Evolutionary conservation across 305 asterid species (phyloP), one percentile per base, ranked within the genome.

Genomic region (Fraxinus dipetala): DNA sequence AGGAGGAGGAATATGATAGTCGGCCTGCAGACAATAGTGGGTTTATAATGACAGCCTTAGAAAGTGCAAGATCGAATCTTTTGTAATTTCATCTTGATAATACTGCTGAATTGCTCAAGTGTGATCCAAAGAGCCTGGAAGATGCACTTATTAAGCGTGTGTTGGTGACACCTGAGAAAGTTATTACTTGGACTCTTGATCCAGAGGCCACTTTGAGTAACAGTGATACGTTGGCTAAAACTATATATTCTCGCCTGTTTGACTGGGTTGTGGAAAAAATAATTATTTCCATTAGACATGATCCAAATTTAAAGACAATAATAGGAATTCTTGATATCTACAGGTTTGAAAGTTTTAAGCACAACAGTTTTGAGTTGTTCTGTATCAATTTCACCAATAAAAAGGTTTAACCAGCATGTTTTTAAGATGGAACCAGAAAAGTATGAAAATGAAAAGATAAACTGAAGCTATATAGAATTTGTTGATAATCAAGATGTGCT

Each of bases 361-460:
- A 84, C 77, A 96, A 82, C 87, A 96, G 98, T 88, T 96, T 96
- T 88, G 99, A 96, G 95, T 98, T 93, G 88, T 96, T 96, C 87
- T 96, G 98, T 85, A 96, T 96, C 91, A 96, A 96, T 90, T 96
- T 91, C 86, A 93, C 98, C 67, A 96, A 96, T 88, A 98, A 96
- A 90, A 96, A 96, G 83, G 0, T 34, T 34, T 34, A 98, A 96
- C 90, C 98, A 96, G 83, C 99, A 96, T 91, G 16, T 43, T 43
- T 96, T 96, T 85, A 96, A 96, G 92, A 43, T 43, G 51, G 16
- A 11, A 43, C 51, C n/a, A 43, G 16, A 43, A 43, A 5, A 43
- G 51, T 43, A 11, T 43, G 4, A 43, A 43, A 43, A 11, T 9
- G 48, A 43, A 43, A 43, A 43, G 51, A 43, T 43, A 43, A 43